A percentile compares a stretch with the other conserved stretches of the same genome.
These are phyloP conservation scores for Epithemia pelagica DNA, from an alignment of 108 stramenopile genomes.

Conservation along the genomic window DNA sequence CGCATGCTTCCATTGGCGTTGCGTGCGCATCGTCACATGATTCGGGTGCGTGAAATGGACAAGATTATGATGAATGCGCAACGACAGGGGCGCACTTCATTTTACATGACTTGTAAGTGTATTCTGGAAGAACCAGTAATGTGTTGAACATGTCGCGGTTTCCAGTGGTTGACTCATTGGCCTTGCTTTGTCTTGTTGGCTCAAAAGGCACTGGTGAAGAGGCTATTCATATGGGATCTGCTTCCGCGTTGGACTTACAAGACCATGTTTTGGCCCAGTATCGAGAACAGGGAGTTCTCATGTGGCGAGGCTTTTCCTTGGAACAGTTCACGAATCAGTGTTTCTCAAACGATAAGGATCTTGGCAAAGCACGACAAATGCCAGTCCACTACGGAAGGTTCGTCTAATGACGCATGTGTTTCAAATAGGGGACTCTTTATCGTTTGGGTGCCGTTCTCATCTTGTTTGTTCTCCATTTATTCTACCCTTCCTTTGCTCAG, in stretches of 20 bases:
- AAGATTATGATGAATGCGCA: constrained; percentile 93
- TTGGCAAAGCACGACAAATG: constrained; percentile 97
- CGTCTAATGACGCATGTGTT: neutral
- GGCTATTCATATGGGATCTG: constrained; percentile 87
- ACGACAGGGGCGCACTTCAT: constrained; percentile 94
- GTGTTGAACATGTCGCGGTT: neutral
- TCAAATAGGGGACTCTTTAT: neutral
- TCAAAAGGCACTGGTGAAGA: constrained; percentile 92
- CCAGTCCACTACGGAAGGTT: constrained; percentile 94
- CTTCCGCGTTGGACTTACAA: constrained; percentile 66
- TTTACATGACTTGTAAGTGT: constrained; percentile 94
- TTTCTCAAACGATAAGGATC: constrained; percentile 83
- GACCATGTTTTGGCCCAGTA: constrained; percentile 95
- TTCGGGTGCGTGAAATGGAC: constrained; percentile 91
- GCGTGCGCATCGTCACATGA: constrained; percentile 77
- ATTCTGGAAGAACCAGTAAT: constrained; percentile 28
- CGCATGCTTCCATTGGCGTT: constrained; percentile 16
- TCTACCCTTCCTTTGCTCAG: neutral
- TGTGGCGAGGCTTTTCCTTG: constrained; percentile 98
- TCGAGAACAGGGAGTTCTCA: constrained; percentile 90
- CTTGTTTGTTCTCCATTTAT: too few relatives aligned
- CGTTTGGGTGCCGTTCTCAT: neutral
- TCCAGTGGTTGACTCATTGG: too few relatives aligned
- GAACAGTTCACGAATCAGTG: constrained; percentile 96
- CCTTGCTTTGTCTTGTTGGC: too few relatives aligned